Percentiles rank a stretch among this genome's conserved stretches.
Conservation (phyloP, 73 alveolate species). For the Paramecium caudatum region DNA sequence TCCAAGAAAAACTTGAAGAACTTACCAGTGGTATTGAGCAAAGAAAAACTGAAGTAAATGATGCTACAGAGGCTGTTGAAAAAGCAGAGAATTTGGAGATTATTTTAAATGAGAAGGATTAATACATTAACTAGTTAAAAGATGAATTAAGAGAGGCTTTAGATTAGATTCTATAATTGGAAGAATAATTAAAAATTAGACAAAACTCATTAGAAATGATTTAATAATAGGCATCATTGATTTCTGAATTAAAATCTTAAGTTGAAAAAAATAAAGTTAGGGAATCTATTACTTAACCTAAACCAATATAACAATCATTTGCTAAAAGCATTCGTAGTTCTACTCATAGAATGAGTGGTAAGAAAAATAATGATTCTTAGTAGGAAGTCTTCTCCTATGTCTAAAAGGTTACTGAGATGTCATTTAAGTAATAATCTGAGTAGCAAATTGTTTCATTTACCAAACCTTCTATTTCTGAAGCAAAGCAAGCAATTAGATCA, state of each 20-base stretch:
- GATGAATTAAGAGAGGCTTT: not conserved
- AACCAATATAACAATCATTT: constrained; percentile 11
- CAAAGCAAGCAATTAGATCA: not conserved
- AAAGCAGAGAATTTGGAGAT: constrained; percentile 26
- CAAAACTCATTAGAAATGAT: constrained; percentile 9
- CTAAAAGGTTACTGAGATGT: not conserved
- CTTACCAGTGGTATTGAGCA: not conserved
- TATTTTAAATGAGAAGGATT: constrained; percentile 6
- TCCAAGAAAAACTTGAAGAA: not conserved
- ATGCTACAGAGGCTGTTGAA: not conserved
- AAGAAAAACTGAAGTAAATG: not conserved
- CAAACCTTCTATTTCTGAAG: not conserved
- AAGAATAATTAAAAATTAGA: constrained; percentile 19
- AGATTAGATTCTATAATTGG: constrained; percentile 5
- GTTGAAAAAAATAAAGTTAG: not conserved
- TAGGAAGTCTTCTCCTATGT: constrained; percentile 12
- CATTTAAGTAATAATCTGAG: not conserved
- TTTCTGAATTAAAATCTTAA: constrained; percentile 28
- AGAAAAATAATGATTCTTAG: not conserved
- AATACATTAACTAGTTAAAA: not conserved
- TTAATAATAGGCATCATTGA: constrained; percentile 15
- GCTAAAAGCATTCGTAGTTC: constrained; percentile 16
- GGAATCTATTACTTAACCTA: not conserved
- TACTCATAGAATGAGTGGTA: constrained; percentile 48
- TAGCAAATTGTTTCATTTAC: not conserved